Evolutionary conservation across 139 green algal species (phyloP).

Genomic region (Coelastrella sp.): DNA sequence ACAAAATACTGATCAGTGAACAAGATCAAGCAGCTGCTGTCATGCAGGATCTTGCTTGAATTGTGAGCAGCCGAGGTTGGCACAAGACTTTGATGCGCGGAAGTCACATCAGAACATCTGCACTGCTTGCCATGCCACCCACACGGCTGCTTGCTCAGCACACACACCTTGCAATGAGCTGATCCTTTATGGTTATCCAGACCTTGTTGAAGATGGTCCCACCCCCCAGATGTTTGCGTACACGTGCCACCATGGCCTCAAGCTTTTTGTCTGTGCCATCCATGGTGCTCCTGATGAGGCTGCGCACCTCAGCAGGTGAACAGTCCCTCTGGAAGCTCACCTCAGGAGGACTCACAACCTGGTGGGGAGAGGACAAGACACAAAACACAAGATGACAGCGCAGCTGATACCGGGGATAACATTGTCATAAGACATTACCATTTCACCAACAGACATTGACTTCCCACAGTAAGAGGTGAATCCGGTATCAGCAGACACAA

Average conservation of each 20-base stretch:
- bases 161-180: constrained; percentile 39
- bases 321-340: constrained; percentile 51
- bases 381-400: background rate
- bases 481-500: no score
- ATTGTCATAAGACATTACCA: background rate
- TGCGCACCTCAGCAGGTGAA: constrained; percentile 48
- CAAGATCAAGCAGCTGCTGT: no score
- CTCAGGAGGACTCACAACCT: constrained; percentile 44
- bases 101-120: no score
- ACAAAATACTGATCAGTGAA: no score
- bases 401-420: no score
- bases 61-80: no score
- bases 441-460: no score
- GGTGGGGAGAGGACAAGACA: background rate
- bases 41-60: no score
- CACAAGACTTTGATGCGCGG: no score
- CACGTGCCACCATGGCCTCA: constrained; percentile 47
- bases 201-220: constrained; percentile 48
- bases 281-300: constrained; percentile 51
- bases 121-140: background rate
- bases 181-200: constrained; percentile 55
- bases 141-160: background rate
- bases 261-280: constrained; percentile 56
- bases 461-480: no score
- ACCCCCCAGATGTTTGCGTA: constrained; percentile 60